Percentiles rank a stretch among this genome's conserved stretches.
Conservation (phyloP, 768 basidiomycete genomes). For the Kwoniella sp. region DNA sequence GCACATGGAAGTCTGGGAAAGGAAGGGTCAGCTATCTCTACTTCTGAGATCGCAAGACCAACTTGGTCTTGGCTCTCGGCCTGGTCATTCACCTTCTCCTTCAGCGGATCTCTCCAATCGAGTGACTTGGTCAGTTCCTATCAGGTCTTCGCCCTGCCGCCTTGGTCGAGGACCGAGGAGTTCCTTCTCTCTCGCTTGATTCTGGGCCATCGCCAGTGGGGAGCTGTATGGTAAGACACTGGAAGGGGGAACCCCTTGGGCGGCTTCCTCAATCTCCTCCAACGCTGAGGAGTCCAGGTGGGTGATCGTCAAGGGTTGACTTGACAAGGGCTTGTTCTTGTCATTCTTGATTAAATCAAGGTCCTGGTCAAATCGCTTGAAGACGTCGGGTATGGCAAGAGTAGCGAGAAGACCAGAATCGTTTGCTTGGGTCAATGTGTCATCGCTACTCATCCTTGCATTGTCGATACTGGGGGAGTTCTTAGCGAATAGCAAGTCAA, state of each 20-base stretch:
- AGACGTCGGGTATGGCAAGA: background rate
- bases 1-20: no score
- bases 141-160: background rate
- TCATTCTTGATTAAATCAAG: background rate
- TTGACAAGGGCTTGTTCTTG: background rate
- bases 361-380: background rate
- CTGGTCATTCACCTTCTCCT: background rate
- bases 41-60: no score
- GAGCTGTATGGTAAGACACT: slow-evolving; percentile 28
- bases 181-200: background rate
- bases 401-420: background rate
- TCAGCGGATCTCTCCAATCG: slow-evolving; percentile 2
- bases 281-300: slow-evolving; percentile 5
- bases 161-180: background rate
- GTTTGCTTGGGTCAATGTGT: background rate
- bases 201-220: slow-evolving; percentile 8
- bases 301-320: slow-evolving; percentile 22
- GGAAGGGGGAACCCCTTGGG: slow-evolving; percentile 7
- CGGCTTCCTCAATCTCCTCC: background rate
- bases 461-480: background rate
- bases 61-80: no score
- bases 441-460: background rate
- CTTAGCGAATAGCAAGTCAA: background rate
- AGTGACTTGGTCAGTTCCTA: background rate
- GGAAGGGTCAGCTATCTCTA: no score